Conservation (phyloP, 2,329 filamentous ascomycete genomes). For the Domatiomyces globalis region DNA sequence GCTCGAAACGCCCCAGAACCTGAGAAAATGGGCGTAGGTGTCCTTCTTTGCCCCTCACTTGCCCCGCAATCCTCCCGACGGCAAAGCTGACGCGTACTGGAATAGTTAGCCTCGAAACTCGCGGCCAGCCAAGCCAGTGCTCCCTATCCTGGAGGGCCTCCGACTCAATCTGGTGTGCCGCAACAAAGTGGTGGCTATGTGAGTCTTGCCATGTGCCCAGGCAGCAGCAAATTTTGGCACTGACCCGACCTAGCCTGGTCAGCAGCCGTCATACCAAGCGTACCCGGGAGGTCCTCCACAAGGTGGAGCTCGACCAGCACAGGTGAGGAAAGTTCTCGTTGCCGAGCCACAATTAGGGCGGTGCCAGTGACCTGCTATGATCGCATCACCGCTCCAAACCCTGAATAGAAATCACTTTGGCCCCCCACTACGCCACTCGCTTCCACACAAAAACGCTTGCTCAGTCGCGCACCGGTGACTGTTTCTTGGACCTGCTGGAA, state of each 20-base stretch:
- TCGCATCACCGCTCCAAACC: background rate
- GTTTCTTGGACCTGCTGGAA: constrained; percentile 3
- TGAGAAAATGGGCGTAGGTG: background rate
- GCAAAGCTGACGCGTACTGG: constrained; percentile 1
- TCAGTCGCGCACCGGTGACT: too few relatives aligned
- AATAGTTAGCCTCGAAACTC: constrained; percentile 24
- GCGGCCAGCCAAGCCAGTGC: constrained; percentile 26
- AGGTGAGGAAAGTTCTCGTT: background rate
- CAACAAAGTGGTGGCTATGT: constrained; percentile 35
- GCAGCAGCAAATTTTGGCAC: constrained; percentile 1
- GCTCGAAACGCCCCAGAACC: background rate
- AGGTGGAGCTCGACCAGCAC: constrained; percentile 17
- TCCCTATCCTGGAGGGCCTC: constrained; percentile 21
- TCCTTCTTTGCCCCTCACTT: background rate
- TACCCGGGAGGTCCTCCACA: constrained; percentile 33
- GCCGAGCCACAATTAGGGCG: background rate
- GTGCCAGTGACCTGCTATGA: background rate
- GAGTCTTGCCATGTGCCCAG: constrained; percentile 24
- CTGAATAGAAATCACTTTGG: background rate
- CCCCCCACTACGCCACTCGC: background rate
- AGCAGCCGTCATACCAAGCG: constrained; percentile 41
- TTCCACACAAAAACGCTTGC: background rate
- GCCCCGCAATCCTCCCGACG: background rate
- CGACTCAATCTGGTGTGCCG: constrained; percentile 2
- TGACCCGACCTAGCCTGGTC: constrained; percentile 15